Percentiles rank a stretch among this genome's conserved stretches.
These are phyloP conservation scores for Melanogaster broomeanus DNA, from an alignment of 768 basidiomycete species.

Conservation along the genomic window DNA sequence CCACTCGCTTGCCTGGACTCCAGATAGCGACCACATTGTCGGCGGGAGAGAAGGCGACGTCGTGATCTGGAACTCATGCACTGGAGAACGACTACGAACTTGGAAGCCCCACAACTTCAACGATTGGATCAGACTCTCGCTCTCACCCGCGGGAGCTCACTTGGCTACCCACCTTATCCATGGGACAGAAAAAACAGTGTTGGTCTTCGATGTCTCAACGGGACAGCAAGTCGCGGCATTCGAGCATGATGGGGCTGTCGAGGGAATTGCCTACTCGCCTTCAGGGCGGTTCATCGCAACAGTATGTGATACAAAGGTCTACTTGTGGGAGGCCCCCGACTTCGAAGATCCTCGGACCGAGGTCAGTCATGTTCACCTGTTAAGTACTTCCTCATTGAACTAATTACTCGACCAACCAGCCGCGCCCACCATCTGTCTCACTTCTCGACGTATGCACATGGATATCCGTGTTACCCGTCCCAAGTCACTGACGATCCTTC, in stretches of 20 bases:
- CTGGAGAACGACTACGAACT: neutral
- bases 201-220: neutral
- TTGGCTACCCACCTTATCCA: neutral
- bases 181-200: neutral
- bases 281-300: constrained; percentile 1
- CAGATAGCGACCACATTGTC: neutral
- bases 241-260: neutral
- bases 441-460: neutral
- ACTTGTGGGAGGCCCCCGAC: neutral
- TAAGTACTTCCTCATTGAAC: neutral
- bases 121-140: neutral
- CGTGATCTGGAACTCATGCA: neutral
- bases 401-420: neutral
- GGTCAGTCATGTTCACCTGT: neutral
- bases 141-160: neutral
- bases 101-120: neutral
- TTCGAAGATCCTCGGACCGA: neutral
- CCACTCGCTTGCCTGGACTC: neutral
- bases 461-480: neutral
- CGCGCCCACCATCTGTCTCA: neutral
- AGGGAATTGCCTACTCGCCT: constrained; percentile 4
- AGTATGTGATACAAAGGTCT: neutral
- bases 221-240: neutral
- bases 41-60: neutral
- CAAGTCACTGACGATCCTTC: neutral